Evolutionary conservation across 305 asterid genomes (phyloP).

Genomic region (Vinca major): DNA sequence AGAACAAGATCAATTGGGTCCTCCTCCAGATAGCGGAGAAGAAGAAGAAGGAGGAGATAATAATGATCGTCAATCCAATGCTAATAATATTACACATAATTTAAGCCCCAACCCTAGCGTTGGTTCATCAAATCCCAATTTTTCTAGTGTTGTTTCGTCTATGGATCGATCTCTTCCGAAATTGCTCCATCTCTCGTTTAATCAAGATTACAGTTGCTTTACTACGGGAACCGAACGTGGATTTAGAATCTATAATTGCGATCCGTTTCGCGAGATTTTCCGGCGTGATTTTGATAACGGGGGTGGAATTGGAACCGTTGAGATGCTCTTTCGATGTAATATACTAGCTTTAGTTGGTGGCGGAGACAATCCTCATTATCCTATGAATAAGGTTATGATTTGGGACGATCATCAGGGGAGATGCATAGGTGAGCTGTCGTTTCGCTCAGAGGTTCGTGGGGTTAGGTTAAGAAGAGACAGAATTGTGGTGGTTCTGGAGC

Average conservation of each 20-base stretch:
- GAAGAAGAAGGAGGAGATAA: conserved; percentile 13
- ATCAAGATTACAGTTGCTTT: conserved; percentile 78
- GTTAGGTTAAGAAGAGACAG: conserved; percentile 70
- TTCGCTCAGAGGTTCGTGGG: conserved; percentile 81
- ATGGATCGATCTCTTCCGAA: conserved; percentile 23
- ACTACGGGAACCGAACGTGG: conserved; percentile 71
- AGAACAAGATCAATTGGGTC: conserved; percentile 17
- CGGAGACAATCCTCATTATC: conserved; percentile 71
- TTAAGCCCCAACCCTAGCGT: conserved; percentile 10
- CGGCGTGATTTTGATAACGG: conserved; percentile 68
- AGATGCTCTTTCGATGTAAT: conserved; percentile 87
- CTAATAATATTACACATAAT: conserved; percentile 13
- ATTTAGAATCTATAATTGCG: conserved; percentile 69
- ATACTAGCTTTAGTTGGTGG: conserved; percentile 81
- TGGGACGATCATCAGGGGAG: conserved; percentile 87
- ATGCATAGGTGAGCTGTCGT: conserved; percentile 69
- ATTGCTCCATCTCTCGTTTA: conserved; percentile 63
- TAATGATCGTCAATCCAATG: not conserved
- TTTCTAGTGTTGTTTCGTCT: conserved; percentile 2
- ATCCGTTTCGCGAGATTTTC: conserved; percentile 77
- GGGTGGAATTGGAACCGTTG: conserved; percentile 73
- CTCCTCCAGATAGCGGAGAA: conserved; percentile 13
- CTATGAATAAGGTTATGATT: conserved; percentile 74
- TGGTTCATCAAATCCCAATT: conserved; percentile 22
- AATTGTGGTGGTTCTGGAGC: conserved; percentile 65